Conservation (phyloP, 2,329 filamentous ascomycete species). For the Tolypocladium amazonense region DNA sequence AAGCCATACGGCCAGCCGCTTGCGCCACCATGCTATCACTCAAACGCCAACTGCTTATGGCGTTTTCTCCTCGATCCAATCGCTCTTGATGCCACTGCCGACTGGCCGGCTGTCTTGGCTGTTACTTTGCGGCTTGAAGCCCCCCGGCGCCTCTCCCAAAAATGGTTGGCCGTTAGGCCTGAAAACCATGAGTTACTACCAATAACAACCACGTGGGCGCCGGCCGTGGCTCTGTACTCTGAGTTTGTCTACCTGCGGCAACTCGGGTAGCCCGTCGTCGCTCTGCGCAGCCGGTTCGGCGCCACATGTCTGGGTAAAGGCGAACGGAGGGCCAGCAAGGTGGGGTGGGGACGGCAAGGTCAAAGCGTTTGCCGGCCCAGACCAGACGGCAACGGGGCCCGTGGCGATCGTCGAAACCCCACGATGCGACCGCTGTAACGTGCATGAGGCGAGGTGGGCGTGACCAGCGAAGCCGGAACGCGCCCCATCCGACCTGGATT, state of each 20-base stretch:
- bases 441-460: background rate
- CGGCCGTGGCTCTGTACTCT: background rate
- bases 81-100: background rate
- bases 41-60: background rate
- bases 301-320: background rate
- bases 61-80: background rate
- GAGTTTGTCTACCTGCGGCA: background rate
- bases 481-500: background rate
- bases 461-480: background rate
- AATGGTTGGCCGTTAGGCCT: no score
- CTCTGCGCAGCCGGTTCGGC: background rate
- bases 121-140: background rate
- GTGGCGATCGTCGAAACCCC: background rate
- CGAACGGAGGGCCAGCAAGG: background rate
- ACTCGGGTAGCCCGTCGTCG: background rate
- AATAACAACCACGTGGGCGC: background rate
- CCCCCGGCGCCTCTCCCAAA: background rate
- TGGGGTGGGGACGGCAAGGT: background rate
- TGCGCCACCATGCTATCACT: background rate
- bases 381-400: background rate
- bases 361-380: background rate
- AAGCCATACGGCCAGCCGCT: background rate
- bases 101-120: background rate
- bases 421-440: background rate
- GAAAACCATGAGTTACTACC: no score